Evolutionary conservation across 2,329 filamentous ascomycete genomes (phyloP).

Genomic region (Ophiostoma montium): DNA sequence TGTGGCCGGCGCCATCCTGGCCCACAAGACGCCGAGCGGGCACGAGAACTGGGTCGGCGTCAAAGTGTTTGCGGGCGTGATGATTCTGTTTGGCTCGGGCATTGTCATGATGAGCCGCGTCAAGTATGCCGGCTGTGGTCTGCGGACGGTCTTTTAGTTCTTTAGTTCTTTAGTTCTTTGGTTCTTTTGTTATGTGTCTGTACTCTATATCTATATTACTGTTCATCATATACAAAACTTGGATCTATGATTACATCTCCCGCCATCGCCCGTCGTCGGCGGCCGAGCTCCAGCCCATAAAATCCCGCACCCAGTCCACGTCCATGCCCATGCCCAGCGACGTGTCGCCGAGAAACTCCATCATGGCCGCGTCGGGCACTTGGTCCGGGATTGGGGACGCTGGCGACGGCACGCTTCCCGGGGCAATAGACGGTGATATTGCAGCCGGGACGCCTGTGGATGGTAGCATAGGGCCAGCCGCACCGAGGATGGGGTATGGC

Average conservation of each 20-base stretch:
- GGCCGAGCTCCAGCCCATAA: constrained; percentile 12
- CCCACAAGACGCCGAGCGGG: neutral
- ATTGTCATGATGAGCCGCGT: constrained; percentile 16
- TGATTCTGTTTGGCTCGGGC: constrained; percentile 19
- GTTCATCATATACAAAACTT: neutral
- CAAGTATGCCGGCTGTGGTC: constrained; percentile 16
- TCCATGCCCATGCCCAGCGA: constrained; percentile 2
- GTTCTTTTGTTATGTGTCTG: neutral
- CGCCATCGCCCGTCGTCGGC: constrained; percentile 7
- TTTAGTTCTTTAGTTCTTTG: neutral
- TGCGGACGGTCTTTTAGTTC: constrained; percentile 16
- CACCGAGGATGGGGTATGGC: neutral
- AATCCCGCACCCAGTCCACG: constrained; percentile 8
- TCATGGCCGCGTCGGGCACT: constrained; percentile 6
- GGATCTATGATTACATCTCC: neutral
- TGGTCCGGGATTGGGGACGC: neutral
- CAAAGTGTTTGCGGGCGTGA: constrained; percentile 24
- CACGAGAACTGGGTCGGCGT: constrained; percentile 20
- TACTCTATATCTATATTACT: too few relatives aligned
- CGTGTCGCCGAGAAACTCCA: constrained; percentile 3
- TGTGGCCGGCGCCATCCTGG: constrained; percentile 29
- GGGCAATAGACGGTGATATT: neutral
- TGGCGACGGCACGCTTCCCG: neutral
- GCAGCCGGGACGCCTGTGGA: neutral
- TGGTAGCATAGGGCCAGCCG: neutral